phyloP scores from a whole-genome alignment of 352 stramenopile species.

The Phytopythium helicoides region DNA sequence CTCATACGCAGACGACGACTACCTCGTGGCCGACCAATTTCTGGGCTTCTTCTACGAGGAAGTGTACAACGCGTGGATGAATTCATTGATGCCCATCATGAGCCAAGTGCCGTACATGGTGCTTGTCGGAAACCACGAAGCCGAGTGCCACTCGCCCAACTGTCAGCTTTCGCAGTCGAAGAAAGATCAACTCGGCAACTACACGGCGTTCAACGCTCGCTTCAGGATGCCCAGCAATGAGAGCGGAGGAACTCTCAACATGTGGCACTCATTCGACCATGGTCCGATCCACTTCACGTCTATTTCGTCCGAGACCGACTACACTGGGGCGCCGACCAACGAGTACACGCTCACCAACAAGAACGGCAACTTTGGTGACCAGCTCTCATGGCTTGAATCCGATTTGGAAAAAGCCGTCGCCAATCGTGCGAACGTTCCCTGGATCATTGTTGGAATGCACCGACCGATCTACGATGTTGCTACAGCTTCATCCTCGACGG shows the following conservation, averaged over 20 bases:
- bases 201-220: slow-evolving; percentile 79
- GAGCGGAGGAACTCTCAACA: slow-evolving; percentile 56
- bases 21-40: slow-evolving; percentile 16
- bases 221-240: slow-evolving; percentile 86
- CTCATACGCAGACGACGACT: slow-evolving; percentile 40
- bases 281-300: slow-evolving; percentile 79
- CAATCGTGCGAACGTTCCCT: slow-evolving; percentile 49
- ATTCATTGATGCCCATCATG: slow-evolving; percentile 51
- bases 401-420: slow-evolving; percentile 56
- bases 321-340: slow-evolving; percentile 31
- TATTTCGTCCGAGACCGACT: slow-evolving; percentile 83
- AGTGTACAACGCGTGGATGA: slow-evolving; percentile 86
- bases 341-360: slow-evolving; percentile 18
- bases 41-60: slow-evolving; percentile 85
- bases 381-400: slow-evolving; percentile 43
- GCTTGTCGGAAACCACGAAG: slow-evolving; percentile 85
- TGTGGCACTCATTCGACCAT: slow-evolving; percentile 90
- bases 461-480: slow-evolving; percentile 62
- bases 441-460: slow-evolving; percentile 75
- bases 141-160: slow-evolving; percentile 74
- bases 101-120: slow-evolving; percentile 79
- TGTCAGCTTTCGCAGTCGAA: slow-evolving; percentile 52
- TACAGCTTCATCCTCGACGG: no score
- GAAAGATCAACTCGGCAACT: slow-evolving; percentile 67
- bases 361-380: slow-evolving; percentile 51